Evolutionary conservation across 257 asterid species (phyloP).

Genomic region (Echium plantagineum): DNA sequence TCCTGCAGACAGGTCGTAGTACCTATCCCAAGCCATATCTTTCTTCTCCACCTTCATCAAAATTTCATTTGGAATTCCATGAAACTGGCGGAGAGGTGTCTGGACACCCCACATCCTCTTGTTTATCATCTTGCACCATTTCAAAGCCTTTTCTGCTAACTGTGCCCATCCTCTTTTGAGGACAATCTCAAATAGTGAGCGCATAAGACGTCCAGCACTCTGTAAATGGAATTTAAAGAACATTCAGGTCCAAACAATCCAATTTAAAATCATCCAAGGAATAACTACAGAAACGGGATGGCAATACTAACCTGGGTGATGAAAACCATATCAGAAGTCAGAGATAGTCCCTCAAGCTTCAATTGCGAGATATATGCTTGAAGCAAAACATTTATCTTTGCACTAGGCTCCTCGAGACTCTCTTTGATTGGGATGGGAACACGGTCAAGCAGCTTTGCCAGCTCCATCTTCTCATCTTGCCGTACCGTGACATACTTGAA

Average conservation of each 20-base stretch:
- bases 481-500: conserved; percentile 34
- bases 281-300: not conserved
- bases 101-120: conserved; percentile 40
- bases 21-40: conserved; percentile 35
- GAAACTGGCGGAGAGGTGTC: conserved; percentile 38
- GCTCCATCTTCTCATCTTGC: conserved; percentile 36
- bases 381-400: conserved; percentile 34
- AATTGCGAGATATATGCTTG: conserved; percentile 33
- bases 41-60: conserved; percentile 30
- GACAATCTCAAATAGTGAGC: conserved; percentile 32
- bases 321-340: conserved; percentile 38
- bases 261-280: not conserved
- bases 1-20: conserved; percentile 29
- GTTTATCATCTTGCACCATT: conserved; percentile 39
- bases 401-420: conserved; percentile 40
- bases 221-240: conserved; percentile 12
- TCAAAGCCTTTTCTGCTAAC: conserved; percentile 32
- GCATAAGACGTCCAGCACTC: conserved; percentile 42
- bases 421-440: conserved; percentile 37
- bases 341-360: conserved; percentile 35
- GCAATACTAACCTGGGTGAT: conserved; percentile 27
- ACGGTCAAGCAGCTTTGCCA: conserved; percentile 33
- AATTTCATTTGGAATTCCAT: conserved; percentile 32
- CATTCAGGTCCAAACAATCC: not conserved
- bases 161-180: conserved; percentile 38